Base-by-base conservation (phyloP, 495 filamentous ascomycete species). In the Cercophora sp. region DNA sequence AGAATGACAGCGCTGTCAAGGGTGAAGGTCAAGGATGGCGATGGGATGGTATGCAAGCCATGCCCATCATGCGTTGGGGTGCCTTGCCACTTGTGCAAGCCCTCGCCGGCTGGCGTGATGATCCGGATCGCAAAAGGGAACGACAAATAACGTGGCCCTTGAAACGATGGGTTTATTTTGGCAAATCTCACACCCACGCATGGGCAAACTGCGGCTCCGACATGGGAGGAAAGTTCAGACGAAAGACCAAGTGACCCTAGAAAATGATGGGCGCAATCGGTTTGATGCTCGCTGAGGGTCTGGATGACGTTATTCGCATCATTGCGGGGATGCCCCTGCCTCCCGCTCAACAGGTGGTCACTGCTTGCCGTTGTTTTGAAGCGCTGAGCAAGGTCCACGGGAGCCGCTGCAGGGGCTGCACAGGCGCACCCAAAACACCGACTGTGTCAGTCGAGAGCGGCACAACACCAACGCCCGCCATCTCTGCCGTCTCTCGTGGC, bases 251-350 rank as follows among this genome's bases (percentile, higher is more conserved):
- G 42, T 19, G n/a, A 48, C 55, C 60, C 53, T 39, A 56, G 51
- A 61, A 54, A 49, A 56, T 65, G 55, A 56, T 56, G 15, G 16
- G 22, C 9, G 8, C 9, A 41, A 24, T 22, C 20, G 19, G 61
- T 64, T 66, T 66, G 63, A 66, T 66, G 61, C 34, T 20, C 63
- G 39, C 19, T 18, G 11, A 27, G 48, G 36, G 6, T 45, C 19
- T 19, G 45, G 48, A 49, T 63, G 60, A 60, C 56, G 60, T 59
- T 66, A 56, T 61, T 59, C 58, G 29, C 60, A 59, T 61, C 56
- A 58, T 64, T 66, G 61, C 56, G 63, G 63, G 63, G 61, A 57
- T 57, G 54, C 44, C 63, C 60, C 52, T 62, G 63, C 53, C 47
- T 59, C 53, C 55, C 55, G 57, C 27, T 41, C 32, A 57, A 50